Conservation (phyloP, 1,139 yeast species). For the Yamadazyma pseudoaaseri region DNA sequence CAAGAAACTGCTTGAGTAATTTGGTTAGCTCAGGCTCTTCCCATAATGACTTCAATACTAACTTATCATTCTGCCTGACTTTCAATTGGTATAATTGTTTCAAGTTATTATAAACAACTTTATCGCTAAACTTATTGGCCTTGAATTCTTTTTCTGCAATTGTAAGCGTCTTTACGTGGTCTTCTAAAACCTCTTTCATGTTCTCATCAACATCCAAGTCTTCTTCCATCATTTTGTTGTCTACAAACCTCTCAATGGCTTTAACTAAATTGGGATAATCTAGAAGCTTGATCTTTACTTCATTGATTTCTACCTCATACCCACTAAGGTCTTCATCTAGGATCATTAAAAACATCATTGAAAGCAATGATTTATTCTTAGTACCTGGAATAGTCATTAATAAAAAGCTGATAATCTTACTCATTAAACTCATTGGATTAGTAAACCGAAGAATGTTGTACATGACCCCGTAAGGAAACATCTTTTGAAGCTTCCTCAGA, state of each 20-base stretch:
- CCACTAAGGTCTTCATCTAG: constrained; percentile 76
- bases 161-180: neutral
- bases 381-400: constrained; percentile 71
- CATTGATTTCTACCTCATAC: constrained; percentile 55
- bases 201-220: constrained; percentile 11
- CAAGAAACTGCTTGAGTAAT: constrained; percentile 67
- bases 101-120: constrained; percentile 40
- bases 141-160: constrained; percentile 1
- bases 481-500: constrained; percentile 62
- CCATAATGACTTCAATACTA: constrained; percentile 74
- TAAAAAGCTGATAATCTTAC: constrained; percentile 73
- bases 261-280: constrained; percentile 21
- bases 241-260: constrained; percentile 22
- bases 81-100: constrained; percentile 65
- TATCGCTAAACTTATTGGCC: neutral
- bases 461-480: constrained; percentile 76
- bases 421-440: constrained; percentile 81
- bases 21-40: constrained; percentile 76
- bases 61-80: constrained; percentile 72
- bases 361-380: constrained; percentile 60
- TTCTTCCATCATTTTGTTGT: constrained; percentile 8
- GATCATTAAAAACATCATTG: constrained; percentile 70
- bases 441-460: constrained; percentile 76
- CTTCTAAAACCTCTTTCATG: constrained; percentile 2
- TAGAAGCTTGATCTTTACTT: constrained; percentile 31